Base-by-base conservation (phyloP, 2,329 filamentous ascomycete species). In the Parafenestella ontariensis region DNA sequence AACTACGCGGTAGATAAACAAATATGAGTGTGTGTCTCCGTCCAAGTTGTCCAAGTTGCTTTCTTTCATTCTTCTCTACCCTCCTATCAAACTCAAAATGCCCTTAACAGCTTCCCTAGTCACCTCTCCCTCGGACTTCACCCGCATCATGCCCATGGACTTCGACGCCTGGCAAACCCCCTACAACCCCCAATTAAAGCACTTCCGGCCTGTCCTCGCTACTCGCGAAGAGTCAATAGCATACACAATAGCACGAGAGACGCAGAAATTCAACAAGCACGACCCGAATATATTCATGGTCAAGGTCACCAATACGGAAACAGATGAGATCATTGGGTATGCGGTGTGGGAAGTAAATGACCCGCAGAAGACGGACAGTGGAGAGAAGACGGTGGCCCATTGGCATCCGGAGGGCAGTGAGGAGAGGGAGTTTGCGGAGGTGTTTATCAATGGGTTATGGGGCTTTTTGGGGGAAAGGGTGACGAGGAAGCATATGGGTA, bases 141-240 rank as follows among this genome's bases (percentile, higher is more conserved):
- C 48, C 17, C 24, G 56, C 23, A 59, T 69, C 24, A 31, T 29
- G 15, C 56, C 61, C 34, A 55, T 66, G 50, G 61, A 64, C 47
- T 51, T 62, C 52, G 54, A 61, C 15, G 62, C 49, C n/a, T 69
- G 64, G 64, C 52, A 50, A 10, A n/a, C 26, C 4, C 64, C 66
- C 18, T 60, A 61, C 47, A 69, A 69, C 37, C 66, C 66, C 0
- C 64, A 67, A 46, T 62, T 69, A 23, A 67, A 69, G 45, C 66
- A 69, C 46, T 69, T 69, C 54, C 52, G 63, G 3, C 62, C 62
- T 21, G 6, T n/a, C 3, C 33, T 63, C n/a, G 13, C 57, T 24
- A 56, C 52, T 5, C 60, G 51, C 4, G 58, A 51, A 15, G 62
- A 66, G 39, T 45, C 52, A 5, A 61, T 67, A 29, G 52, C 46